Base-by-base conservation (phyloP, 2,329 filamentous ascomycete genomes). In the Fonsecaea pugnacius region DNA sequence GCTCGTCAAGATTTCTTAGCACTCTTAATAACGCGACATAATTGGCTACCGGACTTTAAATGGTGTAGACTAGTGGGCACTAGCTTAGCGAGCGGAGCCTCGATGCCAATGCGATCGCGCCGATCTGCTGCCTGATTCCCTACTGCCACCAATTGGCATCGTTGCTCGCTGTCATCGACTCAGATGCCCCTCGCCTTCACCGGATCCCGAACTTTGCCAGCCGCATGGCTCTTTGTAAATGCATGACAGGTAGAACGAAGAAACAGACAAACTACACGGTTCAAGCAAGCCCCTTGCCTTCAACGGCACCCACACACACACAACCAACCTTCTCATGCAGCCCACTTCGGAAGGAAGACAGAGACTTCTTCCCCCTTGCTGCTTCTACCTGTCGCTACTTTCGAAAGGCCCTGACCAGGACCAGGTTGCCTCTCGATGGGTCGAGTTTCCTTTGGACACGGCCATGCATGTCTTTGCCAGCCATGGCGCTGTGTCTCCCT, bases 121-220 rank as follows among this genome's bases (percentile, higher is more conserved):
- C 55, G 55, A 58, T 58, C 55, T 14, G 32, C 18, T 56, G 24
- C 18, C 36, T 43, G 35, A 58, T 58, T 18, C 55, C 16, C 9
- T 8, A 24, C 12, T 14, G 18, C 21, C 21, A 38, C 35, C 35
- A 14, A 38, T 14, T 38, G 35, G 35, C 9, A 12, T 14, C 35
- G 9, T 16, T 38, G 16, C 16, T 12, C 12, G 12, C 35, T 14
- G 12, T 24, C 43, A 48, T 48, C 9, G 43, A 24, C 43, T 48
- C 9, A 27, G 43, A 48, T 48, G 18, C 43, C 46, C 56, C 50
- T 61, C 60, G 43, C 63, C 50, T 48, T 63, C 56, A 53, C 58
- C 55, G 61, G 61, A 60, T 64, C 54, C 54, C 62, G 62, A 56
- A 66, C 60, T 63, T 53, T 51, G 30, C 48, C 18, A 52, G 58